Evolutionary conservation across 202 grass and related monocot species (phyloP).

Genomic region (Hordeum pubiflorum): DNA sequence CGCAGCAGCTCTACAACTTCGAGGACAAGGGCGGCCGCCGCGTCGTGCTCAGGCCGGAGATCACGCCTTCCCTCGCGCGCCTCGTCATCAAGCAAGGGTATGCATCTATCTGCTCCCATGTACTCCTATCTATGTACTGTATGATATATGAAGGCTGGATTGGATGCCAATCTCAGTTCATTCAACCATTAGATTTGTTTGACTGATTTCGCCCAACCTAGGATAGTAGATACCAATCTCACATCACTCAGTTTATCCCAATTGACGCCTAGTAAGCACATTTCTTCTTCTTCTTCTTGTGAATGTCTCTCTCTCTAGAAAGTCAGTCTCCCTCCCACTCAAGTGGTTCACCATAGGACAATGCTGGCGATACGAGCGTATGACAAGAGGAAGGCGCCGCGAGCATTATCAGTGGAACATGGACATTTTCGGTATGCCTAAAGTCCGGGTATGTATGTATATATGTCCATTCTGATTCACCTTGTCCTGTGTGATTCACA

Average conservation of each 20-base stretch:
- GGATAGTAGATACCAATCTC: too few species aligned
- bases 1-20: slow-evolving; percentile 90
- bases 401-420: slow-evolving; percentile 96
- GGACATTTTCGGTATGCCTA: slow-evolving; percentile 83
- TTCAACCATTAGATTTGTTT: too few species aligned
- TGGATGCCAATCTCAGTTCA: too few species aligned
- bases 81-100: slow-evolving; percentile 83
- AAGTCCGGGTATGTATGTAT: slow-evolving; percentile 11
- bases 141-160: too few species aligned
- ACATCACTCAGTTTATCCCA: too few species aligned
- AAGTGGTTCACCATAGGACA: slow-evolving; percentile 98
- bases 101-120: too few species aligned
- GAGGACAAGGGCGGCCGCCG: slow-evolving; percentile 83
- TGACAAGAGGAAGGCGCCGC: slow-evolving; percentile 84
- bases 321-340: slow-evolving; percentile 83
- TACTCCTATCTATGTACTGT: too few species aligned
- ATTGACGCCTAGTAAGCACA: too few species aligned
- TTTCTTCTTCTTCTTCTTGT: too few species aligned
- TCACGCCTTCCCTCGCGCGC: slow-evolving; percentile 88
- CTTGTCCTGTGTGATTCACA: too few species aligned
- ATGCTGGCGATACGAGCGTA: slow-evolving; percentile 84
- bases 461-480: too few species aligned
- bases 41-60: slow-evolving; percentile 76
- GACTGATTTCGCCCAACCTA: too few species aligned
- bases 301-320: slow-evolving; percentile 19